These are phyloP conservation scores for Stagonosporopsis vannaccii DNA, from an alignment of 2,329 filamentous ascomycete genomes.

Conservation along the genomic window DNA sequence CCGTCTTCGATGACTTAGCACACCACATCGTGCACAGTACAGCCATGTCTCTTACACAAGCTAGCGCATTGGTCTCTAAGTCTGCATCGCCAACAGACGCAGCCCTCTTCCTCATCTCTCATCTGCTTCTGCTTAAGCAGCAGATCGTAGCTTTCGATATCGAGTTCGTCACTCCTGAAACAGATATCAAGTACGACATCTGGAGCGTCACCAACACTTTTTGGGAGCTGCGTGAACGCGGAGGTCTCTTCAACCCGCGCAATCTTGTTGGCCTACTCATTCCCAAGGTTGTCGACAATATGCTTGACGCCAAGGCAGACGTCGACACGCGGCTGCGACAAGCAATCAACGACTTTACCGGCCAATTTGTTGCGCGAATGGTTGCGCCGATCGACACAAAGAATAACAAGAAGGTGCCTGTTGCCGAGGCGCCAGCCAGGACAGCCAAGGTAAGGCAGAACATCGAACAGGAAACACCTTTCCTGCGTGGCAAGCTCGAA, in stretches of 20 bases:
- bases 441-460: slow-evolving; percentile 58
- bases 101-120: slow-evolving; percentile 92
- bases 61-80: slow-evolving; percentile 73
- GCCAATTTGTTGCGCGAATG: slow-evolving; percentile 64
- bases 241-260: slow-evolving; percentile 70
- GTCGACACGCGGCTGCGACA: slow-evolving; percentile 68
- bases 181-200: slow-evolving; percentile 67
- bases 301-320: slow-evolving; percentile 75
- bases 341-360: slow-evolving; percentile 72
- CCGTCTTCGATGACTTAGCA: slow-evolving; percentile 74
- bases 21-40: slow-evolving; percentile 90
- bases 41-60: slow-evolving; percentile 80
- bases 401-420: slow-evolving; percentile 33
- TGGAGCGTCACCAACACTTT: slow-evolving; percentile 71
- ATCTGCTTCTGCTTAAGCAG: slow-evolving; percentile 93
- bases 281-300: slow-evolving; percentile 72
- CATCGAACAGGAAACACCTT: slow-evolving; percentile 65
- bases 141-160: slow-evolving; percentile 97
- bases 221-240: slow-evolving; percentile 70
- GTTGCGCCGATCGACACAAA: slow-evolving; percentile 54
- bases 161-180: slow-evolving; percentile 71
- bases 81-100: slow-evolving; percentile 73
- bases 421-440: slow-evolving; percentile 37
- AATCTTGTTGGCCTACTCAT: slow-evolving; percentile 68
- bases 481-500: slow-evolving; percentile 63